A percentile compares a stretch with the other conserved stretches of the same genome.
Conservation (phyloP, 1,284 basidiomycete genomes). For the Phlebopus sp. region DNA sequence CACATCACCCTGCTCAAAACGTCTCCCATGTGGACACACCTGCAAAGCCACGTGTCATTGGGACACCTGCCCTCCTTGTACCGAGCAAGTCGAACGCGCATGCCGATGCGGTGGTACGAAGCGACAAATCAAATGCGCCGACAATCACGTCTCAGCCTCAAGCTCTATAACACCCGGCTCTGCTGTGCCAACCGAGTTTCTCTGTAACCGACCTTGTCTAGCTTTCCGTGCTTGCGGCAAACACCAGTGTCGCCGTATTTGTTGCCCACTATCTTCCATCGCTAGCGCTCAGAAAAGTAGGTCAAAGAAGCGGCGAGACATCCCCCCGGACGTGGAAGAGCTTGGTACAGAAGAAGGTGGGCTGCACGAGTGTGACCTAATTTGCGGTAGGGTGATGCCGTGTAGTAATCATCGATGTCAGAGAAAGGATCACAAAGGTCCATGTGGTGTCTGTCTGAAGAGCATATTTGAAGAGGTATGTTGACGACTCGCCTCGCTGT, state of each 20-base stretch:
- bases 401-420: slow-evolving; percentile 81
- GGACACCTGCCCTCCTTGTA: slow-evolving; percentile 75
- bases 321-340: slow-evolving; percentile 22
- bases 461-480: slow-evolving; percentile 87
- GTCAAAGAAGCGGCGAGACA: slow-evolving; percentile 55
- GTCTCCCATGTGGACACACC: slow-evolving; percentile 63
- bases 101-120: slow-evolving; percentile 79
- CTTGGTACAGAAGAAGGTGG: slow-evolving; percentile 56
- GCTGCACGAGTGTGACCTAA: slow-evolving; percentile 77
- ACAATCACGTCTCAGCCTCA: slow-evolving; percentile 28
- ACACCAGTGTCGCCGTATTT: slow-evolving; percentile 79
- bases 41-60: slow-evolving; percentile 62
- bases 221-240: slow-evolving; percentile 76
- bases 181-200: slow-evolving; percentile 48
- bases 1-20: slow-evolving; percentile 61
- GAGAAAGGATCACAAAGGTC: slow-evolving; percentile 75
- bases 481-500: slow-evolving; percentile 5
- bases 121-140: slow-evolving; percentile 46
- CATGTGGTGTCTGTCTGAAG: slow-evolving; percentile 77
- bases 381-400: slow-evolving; percentile 67
- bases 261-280: slow-evolving; percentile 81
- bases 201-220: slow-evolving; percentile 76
- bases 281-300: slow-evolving; percentile 50
- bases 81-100: slow-evolving; percentile 61
- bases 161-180: slow-evolving; percentile 10